These are phyloP conservation scores for Nannizziopsis arthrosporioides DNA, from an alignment of 2,329 filamentous ascomycete genomes.

Conservation along the genomic window DNA sequence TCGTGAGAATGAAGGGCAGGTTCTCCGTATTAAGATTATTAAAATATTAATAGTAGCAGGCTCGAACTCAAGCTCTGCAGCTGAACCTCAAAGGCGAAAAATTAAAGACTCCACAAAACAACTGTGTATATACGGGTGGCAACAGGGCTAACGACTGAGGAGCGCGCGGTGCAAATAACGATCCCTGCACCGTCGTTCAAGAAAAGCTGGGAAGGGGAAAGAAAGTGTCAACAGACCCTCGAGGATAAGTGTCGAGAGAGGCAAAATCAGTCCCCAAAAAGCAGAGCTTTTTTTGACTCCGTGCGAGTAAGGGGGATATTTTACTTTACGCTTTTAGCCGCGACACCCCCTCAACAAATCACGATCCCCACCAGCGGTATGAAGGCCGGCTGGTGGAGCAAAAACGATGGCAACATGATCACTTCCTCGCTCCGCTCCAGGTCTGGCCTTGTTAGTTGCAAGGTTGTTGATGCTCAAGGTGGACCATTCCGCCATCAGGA, in stretches of 20 bases:
- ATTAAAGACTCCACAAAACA: neutral
- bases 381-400: neutral
- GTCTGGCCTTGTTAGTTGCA: neutral
- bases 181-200: neutral
- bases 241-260: neutral
- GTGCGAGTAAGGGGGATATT: neutral
- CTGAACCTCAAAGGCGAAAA: neutral
- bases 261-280: neutral
- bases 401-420: slow-evolving; percentile 4
- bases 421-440: neutral
- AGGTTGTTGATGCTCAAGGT: neutral
- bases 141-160: neutral
- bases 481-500: too few species aligned
- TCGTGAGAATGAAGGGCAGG: too few species aligned
- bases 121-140: neutral
- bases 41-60: slow-evolving; percentile 1
- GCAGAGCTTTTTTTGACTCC: neutral
- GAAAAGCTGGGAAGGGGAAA: neutral
- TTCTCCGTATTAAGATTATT: neutral
- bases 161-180: neutral
- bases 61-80: neutral
- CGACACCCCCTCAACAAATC: slow-evolving; percentile 5
- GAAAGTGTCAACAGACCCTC: neutral
- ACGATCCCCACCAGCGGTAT: neutral
- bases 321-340: slow-evolving; percentile 4